Evolutionary conservation across 441 rosid species (phyloP), one percentile per base, ranked within the genome.

Genomic region (Mallotus repandus): DNA sequence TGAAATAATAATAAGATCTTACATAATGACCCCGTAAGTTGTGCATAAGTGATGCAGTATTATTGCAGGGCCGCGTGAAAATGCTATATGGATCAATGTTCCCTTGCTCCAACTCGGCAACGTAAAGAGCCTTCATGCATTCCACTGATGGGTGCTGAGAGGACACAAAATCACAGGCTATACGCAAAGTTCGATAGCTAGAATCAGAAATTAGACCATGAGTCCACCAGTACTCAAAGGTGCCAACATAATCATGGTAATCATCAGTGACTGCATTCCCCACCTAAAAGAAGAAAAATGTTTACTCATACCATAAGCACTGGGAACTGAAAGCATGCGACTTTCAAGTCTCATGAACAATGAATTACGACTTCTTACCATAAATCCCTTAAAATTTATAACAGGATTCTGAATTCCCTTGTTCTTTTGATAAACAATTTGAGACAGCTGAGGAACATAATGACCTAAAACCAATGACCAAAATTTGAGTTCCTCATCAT

Each of bases 181-280:
- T 74, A 69, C 89, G 79, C 63, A 93, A 81, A 15, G 77, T 81
- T 69, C 70, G 82, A 78, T 93, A 93, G 66, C 92, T 90, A 19
- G 89, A 90, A 85, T 96, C 99, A 50, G 97, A 93, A 76, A 93
- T 91, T 83, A 96, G 82, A 15, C 98, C 99, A 79, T 91, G 98
- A 58, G 91, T 81, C 98, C 99, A 96, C 98, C 99, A 96, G 69
- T 89, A 91, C 73, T 96, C 98, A 71, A 93, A 96, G 21, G 92
- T 86, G 29, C 99, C 99, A 58, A 91, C 72, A 7, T 22, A 78
- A 79, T 96, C 98, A 79, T 91, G 87, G 77, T 90, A 87, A 73
- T 96, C 99, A 83, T 96, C 99, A 4, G 88, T 96, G 68, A 93
- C 98, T 63, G 96, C 99, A 81, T 93, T 96, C 65, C 98, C 97